These are phyloP conservation scores for Paraconiothyrium brasiliense DNA, from an alignment of 2,329 filamentous ascomycete genomes.

Conservation along the genomic window DNA sequence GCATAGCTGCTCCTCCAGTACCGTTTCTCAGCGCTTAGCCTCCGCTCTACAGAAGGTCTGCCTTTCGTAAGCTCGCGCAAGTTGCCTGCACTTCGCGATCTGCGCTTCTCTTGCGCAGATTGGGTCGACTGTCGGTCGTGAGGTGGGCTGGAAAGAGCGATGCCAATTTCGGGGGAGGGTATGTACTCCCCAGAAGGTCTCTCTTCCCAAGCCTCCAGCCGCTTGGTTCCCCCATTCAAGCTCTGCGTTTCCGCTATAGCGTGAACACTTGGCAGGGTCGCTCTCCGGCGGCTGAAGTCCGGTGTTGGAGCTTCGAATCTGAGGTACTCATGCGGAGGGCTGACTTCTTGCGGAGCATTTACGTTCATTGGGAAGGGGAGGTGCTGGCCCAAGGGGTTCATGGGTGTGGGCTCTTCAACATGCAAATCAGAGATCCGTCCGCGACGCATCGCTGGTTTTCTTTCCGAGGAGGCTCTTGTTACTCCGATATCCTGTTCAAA, in stretches of 20 bases:
- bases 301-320: constrained; percentile 40
- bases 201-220: constrained; percentile 41
- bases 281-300: constrained; percentile 40
- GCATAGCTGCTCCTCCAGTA: constrained; percentile 48
- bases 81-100: constrained; percentile 51
- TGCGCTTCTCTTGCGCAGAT: constrained; percentile 38
- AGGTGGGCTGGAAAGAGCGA: constrained; percentile 46
- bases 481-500: constrained; percentile 43
- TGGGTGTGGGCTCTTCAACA: constrained; percentile 41
- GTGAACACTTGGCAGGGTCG: constrained; percentile 46
- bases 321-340: constrained; percentile 47
- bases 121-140: constrained; percentile 22
- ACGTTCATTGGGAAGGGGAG: constrained; percentile 54
- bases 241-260: constrained; percentile 38
- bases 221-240: constrained; percentile 36
- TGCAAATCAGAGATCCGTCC: constrained; percentile 48
- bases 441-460: constrained; percentile 28
- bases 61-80: constrained; percentile 43
- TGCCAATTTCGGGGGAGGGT: constrained; percentile 45
- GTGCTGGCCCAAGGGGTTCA: constrained; percentile 47
- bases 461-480: constrained; percentile 34
- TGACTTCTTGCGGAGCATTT: constrained; percentile 47
- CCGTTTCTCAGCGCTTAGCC: constrained; percentile 47
- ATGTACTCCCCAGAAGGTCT: constrained; percentile 33
- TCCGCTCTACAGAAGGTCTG: constrained; percentile 32